Percentiles rank a stretch among this genome's conserved stretches.
Evolutionary conservation across 2,329 filamentous ascomycete genomes (phyloP).

Genomic region (Pseudogymnoascus sp.): DNA sequence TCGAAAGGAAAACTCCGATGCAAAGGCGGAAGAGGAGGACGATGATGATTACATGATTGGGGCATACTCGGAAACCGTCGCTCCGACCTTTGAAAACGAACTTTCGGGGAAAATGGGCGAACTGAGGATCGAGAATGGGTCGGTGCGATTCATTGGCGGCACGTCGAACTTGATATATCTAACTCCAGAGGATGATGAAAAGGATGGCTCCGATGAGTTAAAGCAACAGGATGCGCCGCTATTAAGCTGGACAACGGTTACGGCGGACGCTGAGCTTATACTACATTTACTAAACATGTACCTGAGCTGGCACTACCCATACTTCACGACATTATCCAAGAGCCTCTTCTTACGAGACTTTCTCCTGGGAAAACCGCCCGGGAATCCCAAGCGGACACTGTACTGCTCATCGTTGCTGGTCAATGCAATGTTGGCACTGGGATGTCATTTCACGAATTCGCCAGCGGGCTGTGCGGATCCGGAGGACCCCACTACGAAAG

Average conservation of each 20-base stretch:
- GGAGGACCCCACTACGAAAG: slow-evolving; percentile 75
- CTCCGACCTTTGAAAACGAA: slow-evolving; percentile 57
- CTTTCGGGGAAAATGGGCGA: slow-evolving; percentile 91
- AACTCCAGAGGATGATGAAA: slow-evolving; percentile 38
- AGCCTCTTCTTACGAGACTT: slow-evolving; percentile 84
- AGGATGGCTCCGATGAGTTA: slow-evolving; percentile 25
- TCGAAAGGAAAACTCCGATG: slow-evolving; percentile 23
- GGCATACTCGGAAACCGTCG: slow-evolving; percentile 35
- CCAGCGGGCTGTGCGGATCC: slow-evolving; percentile 63
- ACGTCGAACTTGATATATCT: slow-evolving; percentile 89
- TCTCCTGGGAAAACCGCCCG: slow-evolving; percentile 55
- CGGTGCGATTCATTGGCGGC: slow-evolving; percentile 83
- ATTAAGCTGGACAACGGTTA: slow-evolving; percentile 82
- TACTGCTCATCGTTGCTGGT: slow-evolving; percentile 88
- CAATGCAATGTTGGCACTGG: slow-evolving; percentile 74
- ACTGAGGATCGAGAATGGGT: slow-evolving; percentile 76
- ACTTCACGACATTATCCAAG: slow-evolving; percentile 86
- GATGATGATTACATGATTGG: slow-evolving; percentile 33
- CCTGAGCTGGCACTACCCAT: slow-evolving; percentile 95
- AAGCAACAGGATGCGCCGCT: slow-evolving; percentile 56
- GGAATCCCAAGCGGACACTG: slow-evolving; percentile 46
- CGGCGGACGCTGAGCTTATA: slow-evolving; percentile 68
- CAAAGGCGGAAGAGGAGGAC: slow-evolving; percentile 35
- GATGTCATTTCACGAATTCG: slow-evolving; percentile 83
- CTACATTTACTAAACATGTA: slow-evolving; percentile 93